Evolutionary conservation across 2,329 filamentous ascomycete genomes (phyloP).

Genomic region (Aspergillus felis): DNA sequence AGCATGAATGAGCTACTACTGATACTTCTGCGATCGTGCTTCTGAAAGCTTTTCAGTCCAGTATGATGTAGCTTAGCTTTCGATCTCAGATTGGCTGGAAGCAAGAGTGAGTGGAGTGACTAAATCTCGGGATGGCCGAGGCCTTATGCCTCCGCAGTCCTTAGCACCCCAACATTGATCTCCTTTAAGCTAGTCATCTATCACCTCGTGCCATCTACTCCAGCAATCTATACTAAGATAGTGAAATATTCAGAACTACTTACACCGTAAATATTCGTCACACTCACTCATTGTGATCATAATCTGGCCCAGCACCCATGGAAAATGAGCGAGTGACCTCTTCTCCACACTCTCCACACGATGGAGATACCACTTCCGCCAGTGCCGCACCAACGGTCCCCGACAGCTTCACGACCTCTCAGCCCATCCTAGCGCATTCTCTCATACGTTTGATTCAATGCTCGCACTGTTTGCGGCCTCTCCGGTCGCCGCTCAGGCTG

Average conservation of each 20-base stretch:
- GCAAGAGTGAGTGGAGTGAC: not conserved
- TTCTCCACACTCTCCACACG: not conserved
- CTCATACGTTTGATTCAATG: constrained; percentile 77
- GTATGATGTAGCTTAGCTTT: not conserved
- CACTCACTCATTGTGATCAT: not conserved
- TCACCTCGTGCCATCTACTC: not conserved
- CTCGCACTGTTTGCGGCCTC: constrained; percentile 64
- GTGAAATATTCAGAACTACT: not conserved
- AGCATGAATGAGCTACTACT: not conserved
- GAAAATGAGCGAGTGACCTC: not conserved
- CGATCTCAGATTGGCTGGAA: not conserved
- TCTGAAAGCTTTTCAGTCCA: not conserved
- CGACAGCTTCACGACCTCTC: not conserved
- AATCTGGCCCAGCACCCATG: not conserved
- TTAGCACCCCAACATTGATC: not conserved
- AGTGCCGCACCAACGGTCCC: not conserved
- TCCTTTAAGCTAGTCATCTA: not conserved
- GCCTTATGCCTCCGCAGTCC: not conserved
- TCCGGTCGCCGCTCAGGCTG: constrained; percentile 67
- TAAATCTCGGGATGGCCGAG: not conserved
- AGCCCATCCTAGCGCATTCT: constrained; percentile 42
- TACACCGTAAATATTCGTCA: not conserved
- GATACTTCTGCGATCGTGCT: not conserved
- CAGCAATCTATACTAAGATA: not conserved
- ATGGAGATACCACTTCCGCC: not conserved